A percentile compares a stretch with the other conserved stretches of the same genome.
Conservation (phyloP, 2,329 filamentous ascomycete species). For the Didymella keratinophila region DNA sequence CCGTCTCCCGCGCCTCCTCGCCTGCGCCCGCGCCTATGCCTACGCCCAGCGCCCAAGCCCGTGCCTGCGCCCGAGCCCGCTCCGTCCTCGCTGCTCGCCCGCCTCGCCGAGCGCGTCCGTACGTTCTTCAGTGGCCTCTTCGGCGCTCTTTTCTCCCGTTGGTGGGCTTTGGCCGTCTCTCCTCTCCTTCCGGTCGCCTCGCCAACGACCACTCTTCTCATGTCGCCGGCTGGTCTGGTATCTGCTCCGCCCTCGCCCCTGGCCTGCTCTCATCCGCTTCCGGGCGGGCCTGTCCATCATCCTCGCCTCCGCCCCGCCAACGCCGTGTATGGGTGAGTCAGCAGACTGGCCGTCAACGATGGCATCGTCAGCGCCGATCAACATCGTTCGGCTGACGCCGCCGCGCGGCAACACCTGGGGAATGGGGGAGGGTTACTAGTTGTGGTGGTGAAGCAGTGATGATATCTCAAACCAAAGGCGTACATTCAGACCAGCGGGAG, state of each 20-base stretch:
- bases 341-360: not conserved
- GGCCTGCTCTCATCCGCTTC: not conserved
- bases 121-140: not conserved
- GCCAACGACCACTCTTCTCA: not conserved
- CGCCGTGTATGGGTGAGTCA: not conserved
- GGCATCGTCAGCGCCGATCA: not conserved
- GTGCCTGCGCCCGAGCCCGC: too few species aligned
- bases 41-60: too few species aligned
- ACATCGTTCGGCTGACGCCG: not conserved
- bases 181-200: not conserved
- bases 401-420: not conserved
- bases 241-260: not conserved
- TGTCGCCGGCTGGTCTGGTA: not conserved
- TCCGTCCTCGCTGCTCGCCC: not conserved
- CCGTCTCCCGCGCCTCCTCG: not conserved
- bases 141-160: not conserved
- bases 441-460: not conserved
- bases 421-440: not conserved
- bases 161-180: not conserved
- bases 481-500: slow-evolving; percentile 10
- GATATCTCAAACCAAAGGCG: slow-evolving; percentile 9
- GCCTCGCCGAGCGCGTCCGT: not conserved
- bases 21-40: not conserved
- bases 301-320: not conserved
- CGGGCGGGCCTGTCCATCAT: not conserved